Conservation (phyloP, 2,329 filamentous ascomycete genomes). For the Xylariaceae sp. region DNA sequence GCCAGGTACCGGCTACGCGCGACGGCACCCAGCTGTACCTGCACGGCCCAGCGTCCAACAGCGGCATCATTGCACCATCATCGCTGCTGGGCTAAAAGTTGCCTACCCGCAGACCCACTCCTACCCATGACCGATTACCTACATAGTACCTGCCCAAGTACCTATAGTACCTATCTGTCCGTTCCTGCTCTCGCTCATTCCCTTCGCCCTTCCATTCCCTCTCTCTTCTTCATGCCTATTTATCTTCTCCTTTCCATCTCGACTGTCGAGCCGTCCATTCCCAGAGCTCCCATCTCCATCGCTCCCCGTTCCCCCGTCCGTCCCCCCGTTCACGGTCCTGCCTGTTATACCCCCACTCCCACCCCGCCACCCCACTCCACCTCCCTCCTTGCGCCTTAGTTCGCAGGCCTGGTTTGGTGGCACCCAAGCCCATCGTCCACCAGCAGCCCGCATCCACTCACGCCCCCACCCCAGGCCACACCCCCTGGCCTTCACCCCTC, state of each 20-base stretch:
- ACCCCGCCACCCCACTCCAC: neutral
- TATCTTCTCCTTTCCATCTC: neutral
- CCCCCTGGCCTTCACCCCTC: constrained; percentile 12
- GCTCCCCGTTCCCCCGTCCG: neutral
- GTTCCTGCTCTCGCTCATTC: neutral
- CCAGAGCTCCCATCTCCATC: neutral
- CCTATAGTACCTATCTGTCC: neutral
- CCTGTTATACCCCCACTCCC: neutral
- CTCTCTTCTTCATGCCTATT: neutral
- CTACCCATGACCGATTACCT: neutral
- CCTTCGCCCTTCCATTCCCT: neutral
- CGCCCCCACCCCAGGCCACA: constrained; percentile 25
- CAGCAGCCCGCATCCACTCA: neutral
- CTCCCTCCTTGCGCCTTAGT: neutral
- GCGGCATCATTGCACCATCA: neutral
- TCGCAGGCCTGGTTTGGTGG: neutral
- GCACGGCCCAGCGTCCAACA: neutral
- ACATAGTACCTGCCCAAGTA: neutral
- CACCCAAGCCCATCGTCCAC: neutral
- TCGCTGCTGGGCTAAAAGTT: constrained; percentile 2
- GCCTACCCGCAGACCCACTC: constrained; percentile 1
- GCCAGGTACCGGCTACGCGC: neutral
- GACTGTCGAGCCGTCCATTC: neutral
- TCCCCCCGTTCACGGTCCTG: neutral
- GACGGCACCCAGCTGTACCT: neutral